Conservation (phyloP, 192 early-diverging fungal species). For the Entomortierella parvispora region DNA sequence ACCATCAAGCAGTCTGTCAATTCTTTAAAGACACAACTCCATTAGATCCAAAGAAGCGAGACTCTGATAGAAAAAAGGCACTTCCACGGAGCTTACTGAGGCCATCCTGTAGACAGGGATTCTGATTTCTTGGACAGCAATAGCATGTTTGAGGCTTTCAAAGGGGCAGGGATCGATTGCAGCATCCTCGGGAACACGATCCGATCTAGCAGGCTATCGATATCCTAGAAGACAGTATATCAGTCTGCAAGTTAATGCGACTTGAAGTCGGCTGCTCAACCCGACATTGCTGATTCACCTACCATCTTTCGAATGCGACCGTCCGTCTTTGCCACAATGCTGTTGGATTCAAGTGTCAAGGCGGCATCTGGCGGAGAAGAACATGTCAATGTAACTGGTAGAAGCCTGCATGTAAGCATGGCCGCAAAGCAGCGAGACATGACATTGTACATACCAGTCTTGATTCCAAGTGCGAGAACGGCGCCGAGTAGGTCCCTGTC, state of each 20-base stretch:
- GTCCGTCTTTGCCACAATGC: too few species aligned
- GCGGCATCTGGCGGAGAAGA: too few species aligned
- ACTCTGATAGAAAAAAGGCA: neutral
- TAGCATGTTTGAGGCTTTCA: slow-evolving; percentile 14
- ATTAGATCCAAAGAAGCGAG: neutral
- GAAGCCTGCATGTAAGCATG: too few species aligned
- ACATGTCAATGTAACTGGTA: too few species aligned
- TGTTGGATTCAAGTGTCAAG: too few species aligned
- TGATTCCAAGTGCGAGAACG: slow-evolving; percentile 38
- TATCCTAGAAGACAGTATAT: slow-evolving; percentile 1
- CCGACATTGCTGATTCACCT: neutral
- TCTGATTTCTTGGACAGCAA: neutral
- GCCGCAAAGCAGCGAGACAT: neutral
- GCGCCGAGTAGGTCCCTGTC: slow-evolving; percentile 19
- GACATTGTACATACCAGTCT: slow-evolving; percentile 20
- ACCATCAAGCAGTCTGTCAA: slow-evolving; percentile 28
- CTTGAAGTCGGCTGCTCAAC: neutral
- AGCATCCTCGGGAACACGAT: slow-evolving; percentile 26
- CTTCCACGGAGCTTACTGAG: neutral
- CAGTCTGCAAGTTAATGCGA: too few species aligned
- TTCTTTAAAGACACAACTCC: neutral
- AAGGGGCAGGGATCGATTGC: slow-evolving; percentile 4
- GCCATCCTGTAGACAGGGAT: slow-evolving; percentile 18
- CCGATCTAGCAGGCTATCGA: slow-evolving; percentile 34
- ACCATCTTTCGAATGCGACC: neutral